Evolutionary conservation across 495 filamentous ascomycete genomes (phyloP), one percentile per base, ranked within the genome.

Genomic region (Lindgomyces ingoldianus): DNA sequence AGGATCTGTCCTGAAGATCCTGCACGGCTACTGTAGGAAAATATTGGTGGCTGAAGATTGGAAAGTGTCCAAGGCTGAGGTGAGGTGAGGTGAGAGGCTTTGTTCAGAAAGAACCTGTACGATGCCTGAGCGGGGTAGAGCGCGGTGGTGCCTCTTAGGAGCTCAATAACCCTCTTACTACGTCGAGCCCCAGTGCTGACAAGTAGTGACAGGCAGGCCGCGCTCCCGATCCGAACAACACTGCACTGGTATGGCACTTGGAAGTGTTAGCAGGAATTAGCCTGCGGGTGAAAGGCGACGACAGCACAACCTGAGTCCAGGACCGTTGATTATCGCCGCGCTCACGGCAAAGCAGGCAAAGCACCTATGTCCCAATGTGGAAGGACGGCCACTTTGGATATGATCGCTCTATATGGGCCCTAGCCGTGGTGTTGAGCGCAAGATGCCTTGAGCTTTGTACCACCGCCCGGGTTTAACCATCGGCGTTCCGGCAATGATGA

Each of bases 1-100:
- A 25, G 51, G 61, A 69, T 69, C 60, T 54, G 60, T 69, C 16
- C 18, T 49, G 50, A 22, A 47, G 62, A 65, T 70, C 67, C 54
- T 65, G 67, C 67, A 65, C 46, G 57, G 52, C 67, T 70, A 70
- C 67, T 70, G 67, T 62, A 54, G 19, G 56, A 42, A 50, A 62
- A 53, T 70, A 65, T 65, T 65, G 67, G 67, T 70, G 67, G 67
- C 67, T 65, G 57, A 27, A 51, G 27, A 25, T 22, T 21, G 21
- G 42, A 30, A 12, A 22, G 24, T n/a, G 16, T 51, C 44, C 46
- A 60, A 60, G 53, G 63, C 63, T 66, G 63, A 66, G 55, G 33
- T 64, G 45, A 64, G 59, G 33, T 25, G 44, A 39, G 33, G 14
- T 6, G 6, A 39, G 10, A n/a, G 53, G 44, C n/a, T n/a, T n/a